A percentile compares a stretch with the other conserved stretches of the same genome.
These are phyloP conservation scores for Epichloe hybrida DNA, from an alignment of 2,329 filamentous ascomycete species.

Conservation along the genomic window DNA sequence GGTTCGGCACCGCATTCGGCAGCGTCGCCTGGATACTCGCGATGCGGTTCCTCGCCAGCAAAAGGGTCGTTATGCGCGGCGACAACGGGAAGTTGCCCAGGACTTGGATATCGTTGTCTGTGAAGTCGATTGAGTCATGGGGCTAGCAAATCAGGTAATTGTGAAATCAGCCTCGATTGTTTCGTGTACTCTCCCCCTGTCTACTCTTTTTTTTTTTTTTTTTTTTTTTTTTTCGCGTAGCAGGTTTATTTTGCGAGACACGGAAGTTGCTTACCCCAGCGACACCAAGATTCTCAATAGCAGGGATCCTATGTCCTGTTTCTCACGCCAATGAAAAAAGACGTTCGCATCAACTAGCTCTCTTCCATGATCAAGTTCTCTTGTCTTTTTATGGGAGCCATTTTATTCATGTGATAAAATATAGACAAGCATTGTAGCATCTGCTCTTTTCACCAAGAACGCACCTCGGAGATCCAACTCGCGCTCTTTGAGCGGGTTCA, in stretches of 20 bases:
- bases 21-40: slow-evolving; percentile 65
- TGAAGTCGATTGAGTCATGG: slow-evolving; percentile 94
- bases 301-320: slow-evolving; percentile 92
- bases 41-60: slow-evolving; percentile 83
- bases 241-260: neutral
- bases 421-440: slow-evolving; percentile 57
- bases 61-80: slow-evolving; percentile 72
- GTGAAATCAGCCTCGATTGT: neutral
- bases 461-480: slow-evolving; percentile 99
- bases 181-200: neutral
- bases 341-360: slow-evolving; percentile 71
- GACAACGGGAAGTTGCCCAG: slow-evolving; percentile 89
- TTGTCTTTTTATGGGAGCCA: slow-evolving; percentile 5
- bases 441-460: slow-evolving; percentile 73
- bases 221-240: neutral
- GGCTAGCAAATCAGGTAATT: slow-evolving; percentile 39
- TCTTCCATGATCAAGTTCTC: slow-evolving; percentile 33
- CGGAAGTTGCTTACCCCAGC: slow-evolving; percentile 55
- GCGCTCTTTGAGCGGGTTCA: slow-evolving; percentile 96
- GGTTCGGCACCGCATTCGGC: slow-evolving; percentile 62
- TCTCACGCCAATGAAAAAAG: slow-evolving; percentile 26
- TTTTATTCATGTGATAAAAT: neutral
- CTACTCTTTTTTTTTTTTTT: neutral
- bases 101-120: slow-evolving; percentile 88
- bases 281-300: slow-evolving; percentile 94